Percentiles rank a stretch among this genome's conserved stretches.
phyloP scores from a whole-genome alignment of 2,329 filamentous ascomycete species.

The Leptographium galeiforme region DNA sequence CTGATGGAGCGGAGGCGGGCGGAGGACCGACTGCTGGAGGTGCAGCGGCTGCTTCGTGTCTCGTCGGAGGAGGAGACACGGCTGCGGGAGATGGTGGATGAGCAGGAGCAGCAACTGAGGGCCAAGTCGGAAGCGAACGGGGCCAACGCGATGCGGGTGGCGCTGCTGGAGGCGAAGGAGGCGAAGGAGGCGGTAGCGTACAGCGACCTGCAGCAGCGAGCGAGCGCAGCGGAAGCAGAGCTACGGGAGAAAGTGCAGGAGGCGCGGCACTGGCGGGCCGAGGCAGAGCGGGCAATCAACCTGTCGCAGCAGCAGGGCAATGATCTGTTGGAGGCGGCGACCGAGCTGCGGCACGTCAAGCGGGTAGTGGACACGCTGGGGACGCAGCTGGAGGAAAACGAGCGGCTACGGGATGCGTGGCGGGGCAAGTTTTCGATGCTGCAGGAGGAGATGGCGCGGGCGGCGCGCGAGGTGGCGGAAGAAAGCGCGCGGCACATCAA shows the following conservation, averaged over 20 bases:
- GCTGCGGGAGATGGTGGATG: constrained; percentile 52
- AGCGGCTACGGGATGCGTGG: constrained; percentile 72
- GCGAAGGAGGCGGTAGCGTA: constrained; percentile 39
- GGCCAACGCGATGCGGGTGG: constrained; percentile 46
- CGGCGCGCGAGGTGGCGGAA: constrained; percentile 65
- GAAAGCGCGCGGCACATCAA: constrained; percentile 71
- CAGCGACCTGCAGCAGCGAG: constrained; percentile 40
- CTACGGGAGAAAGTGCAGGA: constrained; percentile 43
- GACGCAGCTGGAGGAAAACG: constrained; percentile 72
- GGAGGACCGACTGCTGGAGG: constrained; percentile 59
- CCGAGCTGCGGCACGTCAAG: constrained; percentile 60
- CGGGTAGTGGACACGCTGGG: constrained; percentile 61
- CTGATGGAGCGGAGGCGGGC: constrained; percentile 48
- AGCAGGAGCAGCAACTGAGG: constrained; percentile 55
- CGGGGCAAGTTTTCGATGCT: constrained; percentile 71
- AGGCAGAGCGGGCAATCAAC: constrained; percentile 46
- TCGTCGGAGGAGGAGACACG: constrained; percentile 61
- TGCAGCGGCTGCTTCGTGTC: constrained; percentile 55
- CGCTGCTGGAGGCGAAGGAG: constrained; percentile 57
- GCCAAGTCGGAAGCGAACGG: constrained; percentile 40
- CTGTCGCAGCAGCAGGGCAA: constrained; percentile 32
- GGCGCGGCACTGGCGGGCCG: constrained; percentile 45
- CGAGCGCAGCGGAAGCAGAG: constrained; percentile 40
- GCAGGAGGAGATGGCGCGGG: constrained; percentile 73
- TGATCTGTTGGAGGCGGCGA: constrained; percentile 33